Conservation (phyloP, 139 green algal genomes). For the Coelastrella sp. region DNA sequence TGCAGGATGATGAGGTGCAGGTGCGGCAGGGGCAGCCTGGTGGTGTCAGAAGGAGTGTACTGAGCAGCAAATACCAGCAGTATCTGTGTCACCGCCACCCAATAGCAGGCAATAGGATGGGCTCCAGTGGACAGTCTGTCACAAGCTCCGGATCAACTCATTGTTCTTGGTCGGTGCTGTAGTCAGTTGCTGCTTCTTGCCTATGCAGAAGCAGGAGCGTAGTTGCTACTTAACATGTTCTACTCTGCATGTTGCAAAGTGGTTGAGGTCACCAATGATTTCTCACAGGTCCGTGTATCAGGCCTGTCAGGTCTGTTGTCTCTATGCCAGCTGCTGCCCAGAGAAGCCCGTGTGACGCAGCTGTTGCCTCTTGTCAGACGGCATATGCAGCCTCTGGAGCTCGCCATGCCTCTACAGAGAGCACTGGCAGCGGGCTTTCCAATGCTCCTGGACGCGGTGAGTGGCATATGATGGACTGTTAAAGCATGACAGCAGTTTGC, state of each 20-base stretch:
- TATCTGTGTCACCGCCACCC: too few species aligned
- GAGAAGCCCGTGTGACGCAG: conserved; percentile 51
- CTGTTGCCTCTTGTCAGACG: conserved; percentile 65
- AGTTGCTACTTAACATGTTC: too few species aligned
- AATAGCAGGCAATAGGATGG: too few species aligned
- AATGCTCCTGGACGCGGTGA: conserved; percentile 52
- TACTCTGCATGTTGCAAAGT: too few species aligned
- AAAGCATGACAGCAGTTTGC: background rate
- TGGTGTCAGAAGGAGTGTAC: background rate
- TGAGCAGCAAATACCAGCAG: too few species aligned
- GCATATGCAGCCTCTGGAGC: conserved; percentile 70
- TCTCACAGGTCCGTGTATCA: conserved; percentile 54
- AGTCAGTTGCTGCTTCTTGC: too few species aligned
- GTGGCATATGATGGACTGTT: background rate
- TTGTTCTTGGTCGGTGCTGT: too few species aligned
- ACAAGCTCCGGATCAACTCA: too few species aligned
- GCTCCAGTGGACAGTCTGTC: too few species aligned
- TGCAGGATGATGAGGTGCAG: conserved; percentile 66
- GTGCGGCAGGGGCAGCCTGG: conserved; percentile 29
- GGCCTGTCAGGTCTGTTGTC: conserved; percentile 52
- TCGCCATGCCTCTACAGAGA: conserved; percentile 66
- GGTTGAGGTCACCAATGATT: background rate
- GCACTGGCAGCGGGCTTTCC: conserved; percentile 62
- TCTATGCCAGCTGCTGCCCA: conserved; percentile 55
- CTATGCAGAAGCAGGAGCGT: too few species aligned